Percentiles rank a stretch among this genome's conserved stretches.
Conservation (phyloP, 768 basidiomycete species). For the Glaciozyma antarctica region DNA sequence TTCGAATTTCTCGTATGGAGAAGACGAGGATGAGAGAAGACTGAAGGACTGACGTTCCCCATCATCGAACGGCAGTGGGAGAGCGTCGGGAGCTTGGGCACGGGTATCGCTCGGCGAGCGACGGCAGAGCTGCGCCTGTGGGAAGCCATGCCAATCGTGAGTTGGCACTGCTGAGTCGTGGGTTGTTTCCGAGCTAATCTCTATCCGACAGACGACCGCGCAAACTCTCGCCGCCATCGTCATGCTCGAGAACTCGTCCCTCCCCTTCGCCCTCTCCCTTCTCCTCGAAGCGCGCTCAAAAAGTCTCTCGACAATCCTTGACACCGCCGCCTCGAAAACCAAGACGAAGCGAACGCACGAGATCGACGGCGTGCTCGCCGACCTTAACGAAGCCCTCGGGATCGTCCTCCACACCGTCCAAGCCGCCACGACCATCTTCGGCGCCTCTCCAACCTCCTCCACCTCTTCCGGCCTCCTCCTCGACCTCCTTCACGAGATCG, state of each 20-base stretch:
- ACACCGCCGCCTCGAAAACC: not conserved
- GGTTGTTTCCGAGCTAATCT: not conserved
- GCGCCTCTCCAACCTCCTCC: not conserved
- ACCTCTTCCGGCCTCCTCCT: slow-evolving; percentile 4
- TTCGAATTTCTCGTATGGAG: slow-evolving; percentile 2
- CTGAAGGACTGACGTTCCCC: slow-evolving; percentile 28
- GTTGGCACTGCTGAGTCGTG: not conserved
- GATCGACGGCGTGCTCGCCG: not conserved
- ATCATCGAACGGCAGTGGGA: slow-evolving; percentile 34
- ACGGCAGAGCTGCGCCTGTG: slow-evolving; percentile 1
- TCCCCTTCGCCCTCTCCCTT: slow-evolving; percentile 7
- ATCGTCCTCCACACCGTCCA: slow-evolving; percentile 24
- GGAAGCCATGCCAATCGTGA: not conserved
- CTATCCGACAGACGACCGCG: slow-evolving; percentile 8
- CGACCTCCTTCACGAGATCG: slow-evolving; percentile 15
- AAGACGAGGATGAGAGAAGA: slow-evolving; percentile 11
- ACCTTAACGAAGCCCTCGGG: slow-evolving; percentile 10
- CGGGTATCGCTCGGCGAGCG: slow-evolving; percentile 17
- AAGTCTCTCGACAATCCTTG: slow-evolving; percentile 16
- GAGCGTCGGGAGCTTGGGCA: slow-evolving; percentile 17
- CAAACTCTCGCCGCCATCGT: slow-evolving; percentile 21
- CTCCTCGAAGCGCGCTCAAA: slow-evolving; percentile 20
- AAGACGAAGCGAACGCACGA: slow-evolving; percentile 2
- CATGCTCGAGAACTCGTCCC: slow-evolving; percentile 21
- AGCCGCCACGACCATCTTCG: slow-evolving; percentile 12